Conservation (phyloP, 345 rosid genomes). For the Pistacia atlantica region DNA sequence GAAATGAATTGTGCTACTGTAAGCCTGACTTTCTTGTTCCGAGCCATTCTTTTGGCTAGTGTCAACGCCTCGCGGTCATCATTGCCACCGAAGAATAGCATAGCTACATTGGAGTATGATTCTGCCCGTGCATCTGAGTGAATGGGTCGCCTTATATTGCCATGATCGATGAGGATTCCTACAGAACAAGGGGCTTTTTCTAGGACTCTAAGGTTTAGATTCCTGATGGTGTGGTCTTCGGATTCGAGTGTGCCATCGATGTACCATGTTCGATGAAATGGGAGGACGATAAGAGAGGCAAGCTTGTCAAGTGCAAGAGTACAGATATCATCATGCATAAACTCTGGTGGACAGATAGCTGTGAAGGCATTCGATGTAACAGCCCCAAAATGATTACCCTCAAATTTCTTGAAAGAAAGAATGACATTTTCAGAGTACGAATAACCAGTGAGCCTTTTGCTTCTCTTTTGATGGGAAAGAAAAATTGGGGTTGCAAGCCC, state of each 20-base stretch:
- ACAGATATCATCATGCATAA: constrained; percentile 39
- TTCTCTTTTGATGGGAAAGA: constrained; percentile 29
- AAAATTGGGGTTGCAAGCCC: constrained; percentile 32
- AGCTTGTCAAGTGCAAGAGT: constrained; percentile 29
- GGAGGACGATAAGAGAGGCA: constrained; percentile 29
- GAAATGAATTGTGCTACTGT: constrained; percentile 20
- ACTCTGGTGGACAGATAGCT: constrained; percentile 24
- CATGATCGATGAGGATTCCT: constrained; percentile 31
- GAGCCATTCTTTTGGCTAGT: constrained; percentile 20
- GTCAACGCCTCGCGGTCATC: constrained; percentile 44
- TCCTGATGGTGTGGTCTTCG: constrained; percentile 10
- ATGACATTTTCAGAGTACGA: constrained; percentile 29
- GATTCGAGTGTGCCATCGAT: constrained; percentile 26
- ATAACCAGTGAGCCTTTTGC: not conserved
- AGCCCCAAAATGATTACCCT: constrained; percentile 9
- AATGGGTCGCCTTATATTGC: not conserved
- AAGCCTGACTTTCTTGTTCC: constrained; percentile 1
- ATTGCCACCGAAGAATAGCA: constrained; percentile 36
- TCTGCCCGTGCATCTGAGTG: no score
- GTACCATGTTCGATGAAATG: constrained; percentile 39
- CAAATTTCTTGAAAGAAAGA: constrained; percentile 27
- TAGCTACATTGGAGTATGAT: not conserved
- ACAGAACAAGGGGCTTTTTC: constrained; percentile 43
- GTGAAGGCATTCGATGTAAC: constrained; percentile 24
- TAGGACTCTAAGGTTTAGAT: constrained; percentile 16